Conservation (phyloP, 202 grass and related monocot species). For the Panicum virgatum region DNA sequence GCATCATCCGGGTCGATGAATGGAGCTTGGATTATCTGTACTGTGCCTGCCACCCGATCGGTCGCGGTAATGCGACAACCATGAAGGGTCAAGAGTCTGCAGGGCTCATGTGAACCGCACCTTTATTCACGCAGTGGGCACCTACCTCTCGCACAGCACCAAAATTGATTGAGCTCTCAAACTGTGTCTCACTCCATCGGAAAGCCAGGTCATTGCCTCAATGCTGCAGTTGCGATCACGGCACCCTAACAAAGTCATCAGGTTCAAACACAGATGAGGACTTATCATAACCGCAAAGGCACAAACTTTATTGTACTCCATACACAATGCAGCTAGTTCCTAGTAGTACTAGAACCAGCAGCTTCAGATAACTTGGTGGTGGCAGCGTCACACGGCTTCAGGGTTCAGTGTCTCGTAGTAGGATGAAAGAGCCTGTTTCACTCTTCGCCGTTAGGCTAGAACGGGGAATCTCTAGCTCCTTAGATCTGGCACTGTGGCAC, state of each 20-base stretch:
- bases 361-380: too few relatives aligned
- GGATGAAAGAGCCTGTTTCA: neutral
- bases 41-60: neutral
- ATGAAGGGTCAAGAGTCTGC: neutral
- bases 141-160: neutral
- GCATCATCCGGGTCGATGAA: constrained; percentile 23
- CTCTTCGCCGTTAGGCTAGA: neutral
- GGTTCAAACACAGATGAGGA: neutral
- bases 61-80: constrained; percentile 31
- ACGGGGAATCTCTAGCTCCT: neutral
- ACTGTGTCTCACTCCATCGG: neutral
- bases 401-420: neutral
- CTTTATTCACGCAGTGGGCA: constrained; percentile 21
- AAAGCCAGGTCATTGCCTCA: neutral
- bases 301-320: neutral
- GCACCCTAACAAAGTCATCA: neutral
- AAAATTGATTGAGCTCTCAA: too few relatives aligned
- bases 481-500: constrained; percentile 26
- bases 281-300: neutral
- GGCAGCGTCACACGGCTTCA: neutral
- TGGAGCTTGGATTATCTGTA: constrained; percentile 28
- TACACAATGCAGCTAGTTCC: neutral
- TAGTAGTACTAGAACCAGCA: neutral
- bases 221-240: neutral
- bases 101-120: constrained; percentile 38